Base-by-base conservation (phyloP, 805 yeast genomes). In the Isabelozyma heimii region DNA sequence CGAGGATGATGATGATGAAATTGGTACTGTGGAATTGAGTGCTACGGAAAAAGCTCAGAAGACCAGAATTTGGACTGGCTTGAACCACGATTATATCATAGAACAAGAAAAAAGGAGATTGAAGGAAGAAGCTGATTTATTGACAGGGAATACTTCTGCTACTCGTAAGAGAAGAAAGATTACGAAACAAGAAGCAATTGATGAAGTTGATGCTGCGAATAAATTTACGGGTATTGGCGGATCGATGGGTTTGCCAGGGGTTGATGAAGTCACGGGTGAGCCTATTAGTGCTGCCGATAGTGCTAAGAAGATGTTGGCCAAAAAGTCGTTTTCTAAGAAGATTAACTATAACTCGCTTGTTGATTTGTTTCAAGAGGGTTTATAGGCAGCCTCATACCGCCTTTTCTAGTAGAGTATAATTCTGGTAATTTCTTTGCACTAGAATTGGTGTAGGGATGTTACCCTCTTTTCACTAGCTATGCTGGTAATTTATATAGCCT, bases 41-140 rank as follows among this genome's bases (percentile, higher is more conserved):
- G 83, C 79, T 47, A 90, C 85, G 45, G 97, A 91, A 52, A 77
- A 84, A 9, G 76, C 71, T 48, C 63, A 85, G 53, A 94, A 92
- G 65, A 91, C 90, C 56, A 77, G 87, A 51, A 81, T 91, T 3
- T 94, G 99, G 98, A 83, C 87, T 47, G 91, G 94, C 2, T 75
- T 89, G 38, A 91, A 95, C 66, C 88, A 87, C 51, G 98, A 91
- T 27, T 94, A 82, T 61, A 69, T 94, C 47, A 63, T 89, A 8
- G 94, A 87, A 43, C 96, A 90, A 66, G 97, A 92, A 58, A 81
- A 82, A 56, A 91, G 89, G 61, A 73, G 91, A 52, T 73, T 92
- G 51, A 89, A 91, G 63, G 78, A 79, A 46, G 96, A 91, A 62
- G 94, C 96, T 0, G 98, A 94, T 68, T 82, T 80, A 50, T 80